A percentile compares a stretch with the other conserved stretches of the same genome.
phyloP scores from a whole-genome alignment of 1,284 basidiomycete genomes.

The Irpex sp. region DNA sequence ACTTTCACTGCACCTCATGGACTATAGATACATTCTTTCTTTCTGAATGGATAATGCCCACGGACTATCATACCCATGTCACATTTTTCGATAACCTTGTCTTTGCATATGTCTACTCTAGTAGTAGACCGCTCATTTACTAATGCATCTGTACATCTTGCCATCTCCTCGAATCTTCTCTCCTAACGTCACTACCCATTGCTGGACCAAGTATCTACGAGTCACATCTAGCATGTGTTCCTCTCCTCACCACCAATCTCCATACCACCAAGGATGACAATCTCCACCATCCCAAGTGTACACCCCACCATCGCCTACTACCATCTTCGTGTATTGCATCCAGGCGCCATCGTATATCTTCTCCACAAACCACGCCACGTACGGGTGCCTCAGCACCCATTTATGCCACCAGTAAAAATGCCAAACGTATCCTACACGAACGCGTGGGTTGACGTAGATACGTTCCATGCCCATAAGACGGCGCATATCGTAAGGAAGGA shows the following conservation, averaged over 20 bases:
- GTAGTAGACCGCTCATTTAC: neutral
- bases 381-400: constrained; percentile 38
- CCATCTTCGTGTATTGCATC: constrained; percentile 34
- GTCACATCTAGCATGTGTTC: neutral
- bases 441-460: constrained; percentile 45
- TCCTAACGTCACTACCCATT: no score
- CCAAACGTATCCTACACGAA: constrained; percentile 35
- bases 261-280: constrained; percentile 32
- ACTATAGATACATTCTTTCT: neutral
- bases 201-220: neutral
- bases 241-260: constrained; percentile 8
- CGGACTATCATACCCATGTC: neutral
- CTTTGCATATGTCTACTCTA: neutral
- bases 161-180: no score
- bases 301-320: constrained; percentile 34
- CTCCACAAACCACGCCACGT: constrained; percentile 43
- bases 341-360: constrained; percentile 33
- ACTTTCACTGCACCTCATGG: neutral
- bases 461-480: constrained; percentile 37
- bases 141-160: neutral
- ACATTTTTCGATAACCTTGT: no score
- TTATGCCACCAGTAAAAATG: constrained; percentile 44
- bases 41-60: neutral
- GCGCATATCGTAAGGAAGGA: constrained; percentile 53
- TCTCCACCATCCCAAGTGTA: constrained; percentile 38